A percentile compares a stretch with the other conserved stretches of the same genome.
Evolutionary conservation across 208 protist genomes (phyloP).

Genomic region (Phytomonas sp.): DNA sequence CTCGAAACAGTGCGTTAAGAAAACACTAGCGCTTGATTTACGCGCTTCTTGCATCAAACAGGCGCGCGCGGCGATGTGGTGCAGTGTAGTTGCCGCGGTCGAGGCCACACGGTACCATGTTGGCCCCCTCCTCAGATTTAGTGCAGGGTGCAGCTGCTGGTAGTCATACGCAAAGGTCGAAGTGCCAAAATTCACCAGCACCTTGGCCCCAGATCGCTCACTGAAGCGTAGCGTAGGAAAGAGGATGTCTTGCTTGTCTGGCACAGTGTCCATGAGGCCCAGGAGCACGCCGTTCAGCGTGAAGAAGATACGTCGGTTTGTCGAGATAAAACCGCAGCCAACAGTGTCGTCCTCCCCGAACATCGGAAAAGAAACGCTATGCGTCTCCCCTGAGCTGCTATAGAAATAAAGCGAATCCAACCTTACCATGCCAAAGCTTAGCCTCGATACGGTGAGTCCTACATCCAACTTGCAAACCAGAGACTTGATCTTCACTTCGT

Average conservation of each 20-base stretch:
- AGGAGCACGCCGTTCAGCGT: slow-evolving; percentile 83
- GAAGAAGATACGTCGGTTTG: slow-evolving; percentile 68
- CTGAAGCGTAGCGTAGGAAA: slow-evolving; percentile 67
- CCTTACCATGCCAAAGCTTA: slow-evolving; percentile 11
- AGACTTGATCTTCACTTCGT: slow-evolving; percentile 68
- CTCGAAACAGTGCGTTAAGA: slow-evolving; percentile 59
- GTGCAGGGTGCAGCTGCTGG: slow-evolving; percentile 60
- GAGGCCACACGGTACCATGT: slow-evolving; percentile 75
- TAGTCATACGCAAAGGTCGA: slow-evolving; percentile 73
- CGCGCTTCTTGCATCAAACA: slow-evolving; percentile 44
- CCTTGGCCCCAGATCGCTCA: slow-evolving; percentile 28
- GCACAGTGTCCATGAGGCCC: slow-evolving; percentile 39
- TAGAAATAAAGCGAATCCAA: slow-evolving; percentile 50
- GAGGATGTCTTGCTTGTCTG: slow-evolving; percentile 22
- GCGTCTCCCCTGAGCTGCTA: slow-evolving; percentile 46
- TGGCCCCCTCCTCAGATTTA: slow-evolving; percentile 30
- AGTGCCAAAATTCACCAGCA: slow-evolving; percentile 83
- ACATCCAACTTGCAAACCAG: slow-evolving; percentile 26
- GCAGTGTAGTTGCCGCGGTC: slow-evolving; percentile 58
- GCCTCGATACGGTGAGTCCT: slow-evolving; percentile 16
- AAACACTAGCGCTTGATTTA: slow-evolving; percentile 20
- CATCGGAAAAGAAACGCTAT: slow-evolving; percentile 34
- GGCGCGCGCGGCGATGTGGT: slow-evolving; percentile 65
- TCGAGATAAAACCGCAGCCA: slow-evolving; percentile 72
- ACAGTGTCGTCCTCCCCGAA: slow-evolving; percentile 72